These are phyloP conservation scores for Pythium aquatile DNA, from an alignment of 352 stramenopile genomes.

Conservation along the genomic window DNA sequence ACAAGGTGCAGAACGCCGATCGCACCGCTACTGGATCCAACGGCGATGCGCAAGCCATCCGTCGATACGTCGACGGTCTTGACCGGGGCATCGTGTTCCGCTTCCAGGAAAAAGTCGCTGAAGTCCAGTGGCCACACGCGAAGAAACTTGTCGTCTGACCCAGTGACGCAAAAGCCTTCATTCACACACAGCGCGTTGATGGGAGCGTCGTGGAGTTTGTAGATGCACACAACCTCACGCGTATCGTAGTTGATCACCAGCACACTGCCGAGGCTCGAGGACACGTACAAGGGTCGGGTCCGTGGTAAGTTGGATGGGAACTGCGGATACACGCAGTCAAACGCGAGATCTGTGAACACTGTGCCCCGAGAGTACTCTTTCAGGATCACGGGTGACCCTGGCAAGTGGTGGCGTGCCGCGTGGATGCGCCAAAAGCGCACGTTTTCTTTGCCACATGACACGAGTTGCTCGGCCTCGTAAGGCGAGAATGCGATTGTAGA, in stretches of 20 bases:
- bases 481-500: slow-evolving; percentile 73
- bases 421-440: slow-evolving; percentile 89
- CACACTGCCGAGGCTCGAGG: slow-evolving; percentile 74
- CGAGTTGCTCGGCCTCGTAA: slow-evolving; percentile 76
- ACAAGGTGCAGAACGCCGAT: slow-evolving; percentile 86
- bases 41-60: slow-evolving; percentile 79
- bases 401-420: slow-evolving; percentile 50
- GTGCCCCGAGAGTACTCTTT: slow-evolving; percentile 88
- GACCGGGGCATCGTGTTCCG: slow-evolving; percentile 76
- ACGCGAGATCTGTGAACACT: slow-evolving; percentile 83
- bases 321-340: slow-evolving; percentile 62
- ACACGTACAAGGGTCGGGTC: slow-evolving; percentile 70
- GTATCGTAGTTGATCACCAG: slow-evolving; percentile 84
- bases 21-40: slow-evolving; percentile 68
- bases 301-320: slow-evolving; percentile 58
- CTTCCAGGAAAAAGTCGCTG: slow-evolving; percentile 90
- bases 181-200: slow-evolving; percentile 87
- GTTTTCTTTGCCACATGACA: slow-evolving; percentile 91
- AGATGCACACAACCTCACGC: slow-evolving; percentile 83
- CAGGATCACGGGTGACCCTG: slow-evolving; percentile 80
- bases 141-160: slow-evolving; percentile 81
- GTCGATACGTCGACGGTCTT: slow-evolving; percentile 59
- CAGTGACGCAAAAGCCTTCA: slow-evolving; percentile 89
- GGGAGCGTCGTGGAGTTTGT: slow-evolving; percentile 82
- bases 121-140: slow-evolving; percentile 93